Conservation (phyloP, 2,329 filamentous ascomycete genomes). For the Macrophomina pseudophaseolina region DNA sequence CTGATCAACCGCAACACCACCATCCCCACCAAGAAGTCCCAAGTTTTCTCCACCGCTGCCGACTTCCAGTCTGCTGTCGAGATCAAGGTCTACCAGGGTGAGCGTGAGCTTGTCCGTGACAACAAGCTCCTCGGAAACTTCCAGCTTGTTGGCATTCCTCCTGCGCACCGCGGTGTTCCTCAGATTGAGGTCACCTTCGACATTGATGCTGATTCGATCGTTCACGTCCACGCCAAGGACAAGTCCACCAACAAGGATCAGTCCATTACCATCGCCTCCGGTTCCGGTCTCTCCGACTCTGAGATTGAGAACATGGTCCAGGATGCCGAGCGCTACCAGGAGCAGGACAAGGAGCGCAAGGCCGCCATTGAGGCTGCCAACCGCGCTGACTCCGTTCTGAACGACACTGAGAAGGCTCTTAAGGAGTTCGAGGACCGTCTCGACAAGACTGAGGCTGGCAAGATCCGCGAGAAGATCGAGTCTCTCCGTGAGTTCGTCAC, state of each 20-base stretch:
- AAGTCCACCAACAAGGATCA: constrained; percentile 99
- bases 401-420: constrained; percentile 97
- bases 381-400: constrained; percentile 92
- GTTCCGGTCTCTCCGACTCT: constrained; percentile 90
- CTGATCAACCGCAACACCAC: constrained; percentile 99
- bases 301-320: constrained; percentile 98
- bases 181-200: constrained; percentile 99
- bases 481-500: constrained; percentile 85
- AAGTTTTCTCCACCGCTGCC: constrained; percentile 95
- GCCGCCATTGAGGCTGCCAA: constrained; percentile 93
- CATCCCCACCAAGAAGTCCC: constrained; percentile 98
- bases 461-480: constrained; percentile 92
- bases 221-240: constrained; percentile 97
- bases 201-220: constrained; percentile 96
- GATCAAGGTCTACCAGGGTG: constrained; percentile 99
- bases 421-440: constrained; percentile 96
- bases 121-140: constrained; percentile 99
- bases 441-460: constrained; percentile 93
- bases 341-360: constrained; percentile 97
- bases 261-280: constrained; percentile 97
- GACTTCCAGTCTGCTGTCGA: constrained; percentile 99
- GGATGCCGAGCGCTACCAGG: constrained; percentile 96
- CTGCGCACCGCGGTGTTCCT: constrained; percentile 93
- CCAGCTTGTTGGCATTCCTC: constrained; percentile 96
- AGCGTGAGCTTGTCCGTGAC: constrained; percentile 97